Evolutionary conservation across 192 early-diverging fungal genomes (phyloP).

Genomic region (Linnemannia schmuckeri): DNA sequence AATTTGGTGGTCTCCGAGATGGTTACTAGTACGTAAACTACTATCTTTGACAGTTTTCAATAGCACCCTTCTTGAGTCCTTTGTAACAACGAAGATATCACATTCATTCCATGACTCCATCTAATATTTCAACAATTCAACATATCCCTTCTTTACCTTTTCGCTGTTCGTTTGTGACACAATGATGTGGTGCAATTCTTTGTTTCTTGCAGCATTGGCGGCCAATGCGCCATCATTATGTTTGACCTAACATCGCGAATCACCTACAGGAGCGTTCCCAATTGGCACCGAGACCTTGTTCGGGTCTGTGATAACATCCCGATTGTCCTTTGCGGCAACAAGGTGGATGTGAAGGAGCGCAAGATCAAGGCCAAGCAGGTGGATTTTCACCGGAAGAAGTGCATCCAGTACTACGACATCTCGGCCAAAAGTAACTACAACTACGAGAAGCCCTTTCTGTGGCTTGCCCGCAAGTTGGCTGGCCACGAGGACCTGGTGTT

Average conservation of each 20-base stretch:
- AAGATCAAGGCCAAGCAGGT: conserved; percentile 99
- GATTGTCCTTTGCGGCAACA: conserved; percentile 99
- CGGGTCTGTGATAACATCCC: conserved; percentile 99
- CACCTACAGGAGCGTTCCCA: conserved; percentile 99
- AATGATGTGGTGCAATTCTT: background rate
- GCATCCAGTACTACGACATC: conserved; percentile 99
- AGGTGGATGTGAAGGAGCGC: conserved; percentile 99
- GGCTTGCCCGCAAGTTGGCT: conserved; percentile 97
- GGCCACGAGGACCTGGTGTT: conserved; percentile 96
- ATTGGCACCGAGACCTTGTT: conserved; percentile 99
- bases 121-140: too few relatives aligned
- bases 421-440: conserved; percentile 99
- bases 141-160: background rate
- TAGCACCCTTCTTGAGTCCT: too few relatives aligned
- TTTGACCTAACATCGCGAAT: conserved; percentile 99
- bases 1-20: conserved; percentile 99
- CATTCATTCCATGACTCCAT: too few relatives aligned
- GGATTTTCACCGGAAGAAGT: conserved; percentile 99
- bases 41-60: background rate
- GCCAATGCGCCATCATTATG: conserved; percentile 99
- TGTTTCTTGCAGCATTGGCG: conserved; percentile 79
- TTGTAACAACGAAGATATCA: background rate
- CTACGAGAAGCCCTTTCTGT: conserved; percentile 99
- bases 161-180: background rate
- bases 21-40: conserved; percentile 89